Evolutionary conservation across 2,329 filamentous ascomycete genomes (phyloP).

Genomic region (Fusarium marasasianum): DNA sequence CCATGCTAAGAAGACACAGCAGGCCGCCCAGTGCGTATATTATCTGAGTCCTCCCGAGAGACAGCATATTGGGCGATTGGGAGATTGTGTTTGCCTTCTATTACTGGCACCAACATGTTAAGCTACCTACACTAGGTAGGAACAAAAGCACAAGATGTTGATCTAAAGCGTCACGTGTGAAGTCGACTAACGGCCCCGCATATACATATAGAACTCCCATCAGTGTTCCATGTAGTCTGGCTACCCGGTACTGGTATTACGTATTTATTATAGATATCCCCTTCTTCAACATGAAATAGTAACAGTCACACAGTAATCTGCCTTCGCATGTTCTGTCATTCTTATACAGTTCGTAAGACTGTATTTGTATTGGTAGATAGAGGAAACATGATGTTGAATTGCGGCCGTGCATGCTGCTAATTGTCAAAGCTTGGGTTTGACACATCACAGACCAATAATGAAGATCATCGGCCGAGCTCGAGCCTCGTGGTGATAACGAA

Average conservation of each 20-base stretch:
- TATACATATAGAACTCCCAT: not conserved
- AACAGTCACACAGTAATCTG: not conserved
- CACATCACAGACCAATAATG: not conserved
- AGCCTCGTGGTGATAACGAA: not conserved
- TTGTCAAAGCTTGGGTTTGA: slow-evolving; percentile 27
- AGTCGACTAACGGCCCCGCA: not conserved
- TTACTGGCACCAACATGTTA: not conserved
- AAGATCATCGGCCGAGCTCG: not conserved
- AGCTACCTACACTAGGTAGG: not conserved
- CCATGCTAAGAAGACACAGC: slow-evolving; percentile 14
- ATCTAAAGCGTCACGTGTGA: not conserved
- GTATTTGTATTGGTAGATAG: not conserved
- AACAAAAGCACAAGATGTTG: not conserved
- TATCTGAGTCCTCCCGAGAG: not conserved
- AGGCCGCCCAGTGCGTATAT: slow-evolving; percentile 24
- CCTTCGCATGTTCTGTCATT: not conserved
- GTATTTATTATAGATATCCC: not conserved
- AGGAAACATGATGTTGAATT: not conserved
- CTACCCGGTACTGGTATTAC: not conserved
- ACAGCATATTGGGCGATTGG: slow-evolving; percentile 18
- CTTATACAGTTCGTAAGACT: not conserved
- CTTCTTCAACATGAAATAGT: not conserved
- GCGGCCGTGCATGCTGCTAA: not conserved
- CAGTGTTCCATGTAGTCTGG: not conserved
- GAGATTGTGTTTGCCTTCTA: not conserved